Conservation (phyloP, 2,329 filamentous ascomycete genomes). For the Monascus ruber region DNA sequence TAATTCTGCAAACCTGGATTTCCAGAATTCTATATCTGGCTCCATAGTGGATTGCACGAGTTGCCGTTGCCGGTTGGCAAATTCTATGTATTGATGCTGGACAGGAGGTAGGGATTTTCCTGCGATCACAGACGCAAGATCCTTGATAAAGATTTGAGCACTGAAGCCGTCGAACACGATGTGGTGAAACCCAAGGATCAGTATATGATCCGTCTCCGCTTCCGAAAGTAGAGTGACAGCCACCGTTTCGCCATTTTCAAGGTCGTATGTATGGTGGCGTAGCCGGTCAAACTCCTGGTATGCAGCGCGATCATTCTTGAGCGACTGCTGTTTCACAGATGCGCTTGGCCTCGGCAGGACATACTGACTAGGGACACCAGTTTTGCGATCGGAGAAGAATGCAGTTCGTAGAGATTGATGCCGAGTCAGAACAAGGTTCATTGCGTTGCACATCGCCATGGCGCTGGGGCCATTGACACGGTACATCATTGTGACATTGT, state of each 20-base stretch:
- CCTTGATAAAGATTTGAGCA: conserved; percentile 12
- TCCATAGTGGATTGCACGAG: too few relatives aligned
- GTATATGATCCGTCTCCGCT: conserved; percentile 4
- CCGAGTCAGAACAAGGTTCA: conserved; percentile 7
- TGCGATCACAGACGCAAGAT: conserved; percentile 5
- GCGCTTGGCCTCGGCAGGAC: conserved; percentile 1
- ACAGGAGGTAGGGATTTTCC: too few relatives aligned
- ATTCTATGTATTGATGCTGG: too few relatives aligned
- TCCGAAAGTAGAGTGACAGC: conserved; percentile 9
- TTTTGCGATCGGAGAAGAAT: conserved; percentile 10
- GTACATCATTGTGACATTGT: conserved; percentile 11
- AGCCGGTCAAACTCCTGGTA: conserved; percentile 5
- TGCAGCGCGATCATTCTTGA: conserved; percentile 1
- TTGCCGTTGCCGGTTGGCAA: too few relatives aligned
- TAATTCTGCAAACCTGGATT: too few relatives aligned
- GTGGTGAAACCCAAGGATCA: conserved; percentile 22
- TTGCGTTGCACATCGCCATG: conserved; percentile 8
- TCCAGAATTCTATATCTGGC: too few relatives aligned
- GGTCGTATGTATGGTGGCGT: conserved; percentile 9
- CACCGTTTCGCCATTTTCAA: conserved; percentile 13
- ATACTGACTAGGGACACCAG: conserved; percentile 2
- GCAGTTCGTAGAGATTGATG: conserved; percentile 17
- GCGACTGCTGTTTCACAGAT: conserved; percentile 1
- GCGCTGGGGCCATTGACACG: conserved; percentile 10
- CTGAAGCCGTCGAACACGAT: conserved; percentile 23